These are phyloP conservation scores for Rhytidhysteron rufulum DNA, from an alignment of 2,329 filamentous ascomycete species.

Conservation along the genomic window DNA sequence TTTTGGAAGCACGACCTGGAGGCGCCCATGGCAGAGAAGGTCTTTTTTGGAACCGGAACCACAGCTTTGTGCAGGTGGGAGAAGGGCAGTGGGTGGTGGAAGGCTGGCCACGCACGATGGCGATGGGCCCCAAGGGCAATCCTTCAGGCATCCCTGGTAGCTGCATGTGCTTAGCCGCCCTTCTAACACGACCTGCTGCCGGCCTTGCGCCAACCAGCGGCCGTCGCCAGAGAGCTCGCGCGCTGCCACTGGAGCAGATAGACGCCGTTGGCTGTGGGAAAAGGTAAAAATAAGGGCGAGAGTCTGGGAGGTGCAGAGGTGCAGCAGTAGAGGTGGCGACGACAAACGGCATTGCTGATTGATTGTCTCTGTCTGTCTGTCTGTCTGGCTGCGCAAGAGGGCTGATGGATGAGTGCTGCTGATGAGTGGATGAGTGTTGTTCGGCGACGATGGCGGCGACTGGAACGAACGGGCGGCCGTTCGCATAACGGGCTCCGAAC, in stretches of 20 bases:
- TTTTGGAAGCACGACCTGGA: too few species aligned
- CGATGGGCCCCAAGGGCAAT: slow-evolving; percentile 1
- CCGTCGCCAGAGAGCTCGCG: neutral
- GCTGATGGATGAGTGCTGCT: neutral
- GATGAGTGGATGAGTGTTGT: neutral
- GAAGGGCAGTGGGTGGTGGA: slow-evolving; percentile 1
- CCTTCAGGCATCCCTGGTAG: neutral
- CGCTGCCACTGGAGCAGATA: neutral
- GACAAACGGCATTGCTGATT: neutral
- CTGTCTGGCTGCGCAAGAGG: neutral
- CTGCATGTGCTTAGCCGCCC: slow-evolving; percentile 3
- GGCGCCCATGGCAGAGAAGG: too few species aligned
- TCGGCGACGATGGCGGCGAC: neutral
- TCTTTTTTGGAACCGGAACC: too few species aligned
- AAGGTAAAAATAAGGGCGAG: neutral
- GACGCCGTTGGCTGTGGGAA: neutral
- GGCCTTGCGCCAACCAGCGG: neutral
- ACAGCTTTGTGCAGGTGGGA: too few species aligned
- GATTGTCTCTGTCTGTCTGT: too few species aligned
- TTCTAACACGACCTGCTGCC: too few species aligned
- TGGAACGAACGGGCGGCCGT: too few species aligned
- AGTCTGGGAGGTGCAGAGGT: neutral
- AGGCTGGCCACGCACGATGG: slow-evolving; percentile 2
- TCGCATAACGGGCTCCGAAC: too few species aligned
- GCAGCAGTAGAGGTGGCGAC: neutral